A percentile compares a stretch with the other conserved stretches of the same genome.
Evolutionary conservation across 2,329 filamentous ascomycete species (phyloP).

Genomic region (Fusarium guadeloupense): DNA sequence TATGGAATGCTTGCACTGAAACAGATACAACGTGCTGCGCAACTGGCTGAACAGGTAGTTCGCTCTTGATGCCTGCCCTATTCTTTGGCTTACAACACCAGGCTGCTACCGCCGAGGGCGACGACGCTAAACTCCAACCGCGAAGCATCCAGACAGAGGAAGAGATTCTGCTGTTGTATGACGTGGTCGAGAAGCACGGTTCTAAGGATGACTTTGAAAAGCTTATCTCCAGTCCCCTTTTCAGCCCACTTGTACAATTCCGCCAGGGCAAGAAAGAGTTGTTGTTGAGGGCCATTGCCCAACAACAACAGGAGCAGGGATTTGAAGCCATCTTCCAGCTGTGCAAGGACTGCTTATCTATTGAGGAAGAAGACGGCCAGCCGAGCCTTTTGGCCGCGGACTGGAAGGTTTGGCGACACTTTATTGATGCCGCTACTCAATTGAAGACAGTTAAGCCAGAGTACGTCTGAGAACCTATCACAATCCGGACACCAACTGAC

Average conservation of each 20-base stretch:
- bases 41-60: conserved; percentile 55
- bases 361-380: conserved; percentile 49
- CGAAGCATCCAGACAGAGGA: conserved; percentile 57
- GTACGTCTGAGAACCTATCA: conserved; percentile 41
- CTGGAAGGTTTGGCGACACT: conserved; percentile 52
- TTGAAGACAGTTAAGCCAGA: conserved; percentile 45
- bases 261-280: conserved; percentile 58
- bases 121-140: conserved; percentile 36
- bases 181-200: conserved; percentile 56
- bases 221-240: conserved; percentile 50
- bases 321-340: conserved; percentile 56
- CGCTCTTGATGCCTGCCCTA: conserved; percentile 25
- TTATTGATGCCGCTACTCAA: conserved; percentile 51
- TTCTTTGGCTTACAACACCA: conserved; percentile 6
- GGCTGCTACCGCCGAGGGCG: conserved; percentile 32
- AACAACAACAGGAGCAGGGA: conserved; percentile 50
- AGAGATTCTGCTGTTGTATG: conserved; percentile 60
- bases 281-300: conserved; percentile 53
- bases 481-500: conserved; percentile 9
- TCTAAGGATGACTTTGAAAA: conserved; percentile 53
- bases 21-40: conserved; percentile 61
- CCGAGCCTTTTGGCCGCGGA: conserved; percentile 58
- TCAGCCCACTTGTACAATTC: conserved; percentile 57
- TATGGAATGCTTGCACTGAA: conserved; percentile 62
- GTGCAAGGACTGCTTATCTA: conserved; percentile 55